A percentile compares a stretch with the other conserved stretches of the same genome.
Conservation (phyloP, 495 filamentous ascomycete species). For the Hypomontagnella submonticulosa region DNA sequence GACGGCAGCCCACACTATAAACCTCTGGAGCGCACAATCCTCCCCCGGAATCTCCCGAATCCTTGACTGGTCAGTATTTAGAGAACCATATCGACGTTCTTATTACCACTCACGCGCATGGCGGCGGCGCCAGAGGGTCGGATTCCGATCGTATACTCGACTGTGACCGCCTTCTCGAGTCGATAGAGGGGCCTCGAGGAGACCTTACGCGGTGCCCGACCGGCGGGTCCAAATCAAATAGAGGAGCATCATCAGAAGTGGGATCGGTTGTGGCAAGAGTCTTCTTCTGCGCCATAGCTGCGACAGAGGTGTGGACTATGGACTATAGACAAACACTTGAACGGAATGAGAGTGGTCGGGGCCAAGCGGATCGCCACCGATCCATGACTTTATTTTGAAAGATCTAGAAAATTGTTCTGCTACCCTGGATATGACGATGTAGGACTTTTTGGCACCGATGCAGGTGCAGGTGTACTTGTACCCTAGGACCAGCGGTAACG, state of each 20-base stretch:
- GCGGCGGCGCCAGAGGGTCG: constrained; percentile 29
- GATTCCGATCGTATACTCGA: constrained; percentile 40
- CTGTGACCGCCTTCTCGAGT: constrained; percentile 40
- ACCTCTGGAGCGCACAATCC: constrained; percentile 59
- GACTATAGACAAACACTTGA: constrained; percentile 36
- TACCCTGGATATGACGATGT: constrained; percentile 49
- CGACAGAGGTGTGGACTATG: constrained; percentile 25
- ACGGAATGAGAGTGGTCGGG: constrained; percentile 42
- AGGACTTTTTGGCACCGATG: constrained; percentile 50
- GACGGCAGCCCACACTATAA: constrained; percentile 62
- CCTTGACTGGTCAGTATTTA: constrained; percentile 50
- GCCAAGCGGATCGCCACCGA: constrained; percentile 46
- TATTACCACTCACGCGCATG: constrained; percentile 49
- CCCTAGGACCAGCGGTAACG: constrained; percentile 50
- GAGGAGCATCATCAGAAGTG: constrained; percentile 35
- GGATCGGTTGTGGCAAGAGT: constrained; percentile 42
- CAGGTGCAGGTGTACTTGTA: constrained; percentile 46
- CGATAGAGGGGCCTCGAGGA: constrained; percentile 26
- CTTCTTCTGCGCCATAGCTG: constrained; percentile 45
- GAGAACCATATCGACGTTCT: constrained; percentile 5
- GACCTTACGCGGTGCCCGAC: constrained; percentile 33
- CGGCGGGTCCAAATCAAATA: constrained; percentile 43
- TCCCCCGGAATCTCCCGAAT: constrained; percentile 54
- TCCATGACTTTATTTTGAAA: constrained; percentile 51
- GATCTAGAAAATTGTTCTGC: constrained; percentile 45